These are phyloP conservation scores for Dendrocalamus latiflorus DNA, from an alignment of 202 grass and related monocot species.

Conservation along the genomic window DNA sequence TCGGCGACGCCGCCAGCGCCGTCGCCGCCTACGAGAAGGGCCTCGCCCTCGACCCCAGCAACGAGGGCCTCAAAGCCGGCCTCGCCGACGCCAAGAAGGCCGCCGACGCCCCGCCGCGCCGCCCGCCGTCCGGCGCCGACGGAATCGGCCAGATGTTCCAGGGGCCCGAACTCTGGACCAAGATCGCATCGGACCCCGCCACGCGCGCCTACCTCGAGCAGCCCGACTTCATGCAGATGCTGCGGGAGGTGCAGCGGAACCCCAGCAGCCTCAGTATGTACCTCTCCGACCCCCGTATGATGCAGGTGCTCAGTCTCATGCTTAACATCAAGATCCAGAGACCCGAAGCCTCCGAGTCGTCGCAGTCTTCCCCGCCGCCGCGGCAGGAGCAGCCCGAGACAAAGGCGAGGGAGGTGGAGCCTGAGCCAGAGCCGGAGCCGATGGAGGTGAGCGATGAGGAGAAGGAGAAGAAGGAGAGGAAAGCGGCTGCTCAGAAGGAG, in stretches of 20 bases:
- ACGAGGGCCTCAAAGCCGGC: conserved; percentile 65
- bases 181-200: conserved; percentile 71
- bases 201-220: conserved; percentile 80
- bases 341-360: conserved; percentile 29
- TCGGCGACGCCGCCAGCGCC: conserved; percentile 52
- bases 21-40: conserved; percentile 78
- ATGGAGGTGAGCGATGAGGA: conserved; percentile 70
- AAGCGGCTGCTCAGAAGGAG: conserved; percentile 75
- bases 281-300: conserved; percentile 83
- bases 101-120: conserved; percentile 32
- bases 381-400: conserved; percentile 34
- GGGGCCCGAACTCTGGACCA: conserved; percentile 88
- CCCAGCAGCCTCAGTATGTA: conserved; percentile 70
- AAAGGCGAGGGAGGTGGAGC: conserved; percentile 34
- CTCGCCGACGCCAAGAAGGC: conserved; percentile 65
- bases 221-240: conserved; percentile 87
- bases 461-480: conserved; percentile 60
- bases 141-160: conserved; percentile 83
- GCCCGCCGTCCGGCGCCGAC: conserved; percentile 38
- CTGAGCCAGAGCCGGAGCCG: conserved; percentile 54
- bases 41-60: conserved; percentile 68
- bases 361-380: conserved; percentile 26
- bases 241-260: conserved; percentile 84
- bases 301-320: conserved; percentile 92
- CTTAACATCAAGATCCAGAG: conserved; percentile 91